Evolutionary conservation across 768 basidiomycete species (phyloP).

Genomic region (Panaeolus papilionaceus): DNA sequence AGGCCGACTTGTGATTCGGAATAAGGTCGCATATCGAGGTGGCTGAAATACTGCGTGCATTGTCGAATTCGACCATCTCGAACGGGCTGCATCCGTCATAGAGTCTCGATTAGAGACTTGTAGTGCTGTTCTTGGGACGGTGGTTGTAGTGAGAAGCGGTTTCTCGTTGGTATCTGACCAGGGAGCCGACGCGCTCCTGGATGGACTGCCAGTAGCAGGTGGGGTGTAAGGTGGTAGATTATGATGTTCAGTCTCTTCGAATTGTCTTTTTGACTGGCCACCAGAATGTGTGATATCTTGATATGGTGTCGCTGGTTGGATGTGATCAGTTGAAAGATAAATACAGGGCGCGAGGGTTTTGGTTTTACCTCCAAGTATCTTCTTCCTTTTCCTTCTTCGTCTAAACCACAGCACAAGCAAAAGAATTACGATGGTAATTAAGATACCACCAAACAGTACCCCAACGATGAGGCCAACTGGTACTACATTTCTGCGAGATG

Average conservation of each 20-base stretch:
- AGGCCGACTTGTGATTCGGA: neutral
- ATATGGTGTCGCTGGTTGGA: neutral
- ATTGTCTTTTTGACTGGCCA: neutral
- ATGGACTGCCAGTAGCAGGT: neutral
- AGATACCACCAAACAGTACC: neutral
- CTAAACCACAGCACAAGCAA: neutral
- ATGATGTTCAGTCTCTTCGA: neutral
- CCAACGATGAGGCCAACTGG: slow-evolving; percentile 1
- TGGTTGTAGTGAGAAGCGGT: neutral
- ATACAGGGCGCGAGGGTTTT: neutral
- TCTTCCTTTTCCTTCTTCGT: slow-evolving; percentile 2
- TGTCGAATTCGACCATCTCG: neutral
- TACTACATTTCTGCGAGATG: neutral
- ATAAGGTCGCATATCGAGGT: slow-evolving; percentile 1
- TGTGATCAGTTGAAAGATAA: neutral
- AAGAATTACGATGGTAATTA: neutral
- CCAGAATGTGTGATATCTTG: neutral
- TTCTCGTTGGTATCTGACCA: neutral
- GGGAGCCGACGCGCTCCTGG: neutral
- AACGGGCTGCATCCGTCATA: neutral
- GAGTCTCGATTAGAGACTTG: neutral
- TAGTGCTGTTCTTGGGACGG: neutral
- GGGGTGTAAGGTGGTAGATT: slow-evolving; percentile 1
- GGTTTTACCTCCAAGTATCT: neutral
- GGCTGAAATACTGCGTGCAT: neutral